phyloP scores from a whole-genome alignment of 345 rosid genomes.

The Hibiscus syriacus region DNA sequence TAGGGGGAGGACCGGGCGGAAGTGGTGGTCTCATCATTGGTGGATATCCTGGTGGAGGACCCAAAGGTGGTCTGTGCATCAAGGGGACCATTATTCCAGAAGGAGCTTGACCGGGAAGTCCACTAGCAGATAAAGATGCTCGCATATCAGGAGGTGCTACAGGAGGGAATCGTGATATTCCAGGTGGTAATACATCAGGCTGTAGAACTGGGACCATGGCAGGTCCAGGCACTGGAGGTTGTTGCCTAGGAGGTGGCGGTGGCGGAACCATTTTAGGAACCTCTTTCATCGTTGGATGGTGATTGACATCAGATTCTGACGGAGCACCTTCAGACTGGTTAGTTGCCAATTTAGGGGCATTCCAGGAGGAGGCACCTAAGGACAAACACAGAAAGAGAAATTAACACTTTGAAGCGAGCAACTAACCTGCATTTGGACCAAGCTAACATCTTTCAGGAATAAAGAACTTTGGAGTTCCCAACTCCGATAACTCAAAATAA shows the following conservation, averaged over 20 bases:
- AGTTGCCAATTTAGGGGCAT: slow-evolving; percentile 36
- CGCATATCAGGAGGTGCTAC: slow-evolving; percentile 66
- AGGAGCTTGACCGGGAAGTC: slow-evolving; percentile 44
- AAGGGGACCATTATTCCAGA: slow-evolving; percentile 68
- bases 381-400: background rate
- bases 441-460: background rate
- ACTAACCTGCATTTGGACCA: too few species aligned
- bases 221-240: slow-evolving; percentile 44
- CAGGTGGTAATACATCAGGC: slow-evolving; percentile 60
- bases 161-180: slow-evolving; percentile 65
- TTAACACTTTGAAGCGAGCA: too few species aligned
- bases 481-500: background rate
- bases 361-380: slow-evolving; percentile 53
- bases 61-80: slow-evolving; percentile 75
- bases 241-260: slow-evolving; percentile 70
- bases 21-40: slow-evolving; percentile 95
- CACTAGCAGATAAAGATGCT: slow-evolving; percentile 39
- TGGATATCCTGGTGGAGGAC: slow-evolving; percentile 80
- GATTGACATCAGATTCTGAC: slow-evolving; percentile 38
- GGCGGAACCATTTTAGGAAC: slow-evolving; percentile 56
- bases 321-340: slow-evolving; percentile 39
- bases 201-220: slow-evolving; percentile 37
- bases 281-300: slow-evolving; percentile 21
- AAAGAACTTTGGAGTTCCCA: background rate
- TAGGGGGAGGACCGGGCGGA: slow-evolving; percentile 93